These are phyloP conservation scores for Cercospora brassicicola DNA, from an alignment of 2,329 filamentous ascomycete genomes.

Conservation along the genomic window DNA sequence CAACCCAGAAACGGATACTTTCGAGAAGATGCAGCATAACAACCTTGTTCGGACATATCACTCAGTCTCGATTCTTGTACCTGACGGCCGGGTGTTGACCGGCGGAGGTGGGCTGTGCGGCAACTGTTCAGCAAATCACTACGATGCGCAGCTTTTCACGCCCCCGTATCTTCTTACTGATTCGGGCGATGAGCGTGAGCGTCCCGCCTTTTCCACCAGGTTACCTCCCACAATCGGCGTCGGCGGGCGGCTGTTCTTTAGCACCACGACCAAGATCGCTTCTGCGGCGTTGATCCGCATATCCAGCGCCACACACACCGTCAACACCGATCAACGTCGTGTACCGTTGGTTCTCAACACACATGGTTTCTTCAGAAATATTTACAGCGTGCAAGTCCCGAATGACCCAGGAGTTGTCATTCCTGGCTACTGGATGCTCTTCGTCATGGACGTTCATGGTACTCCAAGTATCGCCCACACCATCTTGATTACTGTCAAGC, in stretches of 20 bases:
- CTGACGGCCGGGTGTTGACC: conserved; percentile 53
- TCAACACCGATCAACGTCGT: conserved; percentile 60
- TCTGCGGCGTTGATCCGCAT: conserved; percentile 46
- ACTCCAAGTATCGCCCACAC: conserved; percentile 6
- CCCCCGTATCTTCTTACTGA: conserved; percentile 53
- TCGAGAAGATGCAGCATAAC: conserved; percentile 15
- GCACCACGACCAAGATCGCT: conserved; percentile 37
- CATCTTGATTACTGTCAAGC: conserved; percentile 1
- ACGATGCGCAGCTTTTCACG: conserved; percentile 56
- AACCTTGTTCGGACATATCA: conserved; percentile 53
- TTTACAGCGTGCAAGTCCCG: conserved; percentile 4
- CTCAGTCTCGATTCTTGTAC: conserved; percentile 51
- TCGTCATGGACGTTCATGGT: conserved; percentile 12
- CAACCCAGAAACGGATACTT: conserved; percentile 24
- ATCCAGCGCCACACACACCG: conserved; percentile 54
- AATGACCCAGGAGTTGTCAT: conserved; percentile 7
- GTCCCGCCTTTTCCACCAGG: background rate
- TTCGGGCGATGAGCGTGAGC: background rate
- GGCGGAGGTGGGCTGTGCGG: conserved; percentile 56
- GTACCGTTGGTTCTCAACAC: conserved; percentile 44
- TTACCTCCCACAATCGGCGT: background rate
- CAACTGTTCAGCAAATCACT: conserved; percentile 46
- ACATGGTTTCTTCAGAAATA: background rate
- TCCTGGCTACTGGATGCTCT: conserved; percentile 13
- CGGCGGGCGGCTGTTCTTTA: conserved; percentile 1